Conservation (phyloP, 2,329 filamentous ascomycete species). For the Rhytidhysteron rufulum region DNA sequence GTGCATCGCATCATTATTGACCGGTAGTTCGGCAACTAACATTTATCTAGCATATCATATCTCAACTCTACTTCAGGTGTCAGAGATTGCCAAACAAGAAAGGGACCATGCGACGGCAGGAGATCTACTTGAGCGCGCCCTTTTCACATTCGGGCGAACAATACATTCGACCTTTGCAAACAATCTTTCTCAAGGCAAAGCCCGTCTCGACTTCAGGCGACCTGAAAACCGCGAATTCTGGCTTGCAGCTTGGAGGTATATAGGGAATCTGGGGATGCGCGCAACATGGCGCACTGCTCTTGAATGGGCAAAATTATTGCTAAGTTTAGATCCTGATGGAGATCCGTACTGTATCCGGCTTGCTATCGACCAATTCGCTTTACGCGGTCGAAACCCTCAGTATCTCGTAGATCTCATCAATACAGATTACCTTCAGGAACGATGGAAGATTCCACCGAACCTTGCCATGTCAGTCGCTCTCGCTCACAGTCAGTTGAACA, state of each 20-base stretch:
- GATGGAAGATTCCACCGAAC: constrained; percentile 60
- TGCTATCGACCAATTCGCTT: constrained; percentile 75
- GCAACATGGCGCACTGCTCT: constrained; percentile 92
- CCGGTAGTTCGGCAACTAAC: constrained; percentile 12
- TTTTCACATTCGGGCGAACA: constrained; percentile 91
- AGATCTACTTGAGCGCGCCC: constrained; percentile 82
- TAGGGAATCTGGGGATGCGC: constrained; percentile 78
- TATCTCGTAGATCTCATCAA: constrained; percentile 70
- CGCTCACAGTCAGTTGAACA: constrained; percentile 68
- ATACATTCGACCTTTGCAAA: constrained; percentile 77
- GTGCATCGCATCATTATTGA: constrained; percentile 12
- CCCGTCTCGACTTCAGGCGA: constrained; percentile 73
- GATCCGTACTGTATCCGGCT: constrained; percentile 84
- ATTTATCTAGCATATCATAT: constrained; percentile 72
- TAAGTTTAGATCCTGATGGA: constrained; percentile 64
- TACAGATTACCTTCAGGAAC: constrained; percentile 44
- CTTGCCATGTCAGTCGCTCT: constrained; percentile 73
- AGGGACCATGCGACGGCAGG: constrained; percentile 81
- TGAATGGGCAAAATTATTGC: constrained; percentile 86
- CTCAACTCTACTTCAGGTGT: constrained; percentile 88
- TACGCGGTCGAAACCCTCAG: constrained; percentile 73
- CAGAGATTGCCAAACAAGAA: constrained; percentile 86
- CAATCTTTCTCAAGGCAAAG: constrained; percentile 72
- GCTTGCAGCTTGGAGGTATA: constrained; percentile 84
- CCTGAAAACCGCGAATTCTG: constrained; percentile 91